These are phyloP conservation scores for Erigeron philadelphicus DNA, from an alignment of 140 eudicot species.

Conservation along the genomic window DNA sequence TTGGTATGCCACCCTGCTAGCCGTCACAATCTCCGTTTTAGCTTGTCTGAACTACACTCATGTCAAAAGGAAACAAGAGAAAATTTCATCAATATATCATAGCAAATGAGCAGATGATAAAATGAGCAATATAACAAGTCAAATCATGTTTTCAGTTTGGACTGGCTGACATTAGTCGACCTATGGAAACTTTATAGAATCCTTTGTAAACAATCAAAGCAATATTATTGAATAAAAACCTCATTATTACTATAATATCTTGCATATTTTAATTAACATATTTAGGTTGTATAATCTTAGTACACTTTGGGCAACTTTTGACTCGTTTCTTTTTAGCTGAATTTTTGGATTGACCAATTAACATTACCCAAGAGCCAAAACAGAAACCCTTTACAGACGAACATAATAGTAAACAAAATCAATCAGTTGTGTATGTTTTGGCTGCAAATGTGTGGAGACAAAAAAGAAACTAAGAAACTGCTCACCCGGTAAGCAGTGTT, in stretches of 20 bases:
- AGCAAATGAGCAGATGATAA: neutral
- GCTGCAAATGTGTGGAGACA: neutral
- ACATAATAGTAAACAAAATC: neutral
- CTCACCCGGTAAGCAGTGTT: constrained; percentile 57
- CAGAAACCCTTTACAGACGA: neutral
- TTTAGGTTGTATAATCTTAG: no score
- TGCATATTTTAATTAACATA: no score
- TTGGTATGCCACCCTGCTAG: constrained; percentile 74
- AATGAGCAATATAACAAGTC: neutral
- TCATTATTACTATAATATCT: no score
- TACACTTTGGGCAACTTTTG: neutral
- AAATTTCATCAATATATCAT: constrained; percentile 27
- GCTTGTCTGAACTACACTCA: constrained; percentile 75
- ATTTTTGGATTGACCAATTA: neutral
- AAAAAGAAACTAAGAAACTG: neutral
- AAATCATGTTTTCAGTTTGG: neutral
- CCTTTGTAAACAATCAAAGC: neutral
- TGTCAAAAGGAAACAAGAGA: constrained; percentile 27
- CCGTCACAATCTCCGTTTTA: constrained; percentile 73
- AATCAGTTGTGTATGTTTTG: neutral
- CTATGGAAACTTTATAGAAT: no score
- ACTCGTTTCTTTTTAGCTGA: neutral
- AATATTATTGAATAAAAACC: no score
- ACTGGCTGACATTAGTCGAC: neutral
- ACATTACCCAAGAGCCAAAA: neutral